A percentile compares a stretch with the other conserved stretches of the same genome.
Conservation (phyloP, 805 yeast genomes). For the Millerozyma miso region DNA sequence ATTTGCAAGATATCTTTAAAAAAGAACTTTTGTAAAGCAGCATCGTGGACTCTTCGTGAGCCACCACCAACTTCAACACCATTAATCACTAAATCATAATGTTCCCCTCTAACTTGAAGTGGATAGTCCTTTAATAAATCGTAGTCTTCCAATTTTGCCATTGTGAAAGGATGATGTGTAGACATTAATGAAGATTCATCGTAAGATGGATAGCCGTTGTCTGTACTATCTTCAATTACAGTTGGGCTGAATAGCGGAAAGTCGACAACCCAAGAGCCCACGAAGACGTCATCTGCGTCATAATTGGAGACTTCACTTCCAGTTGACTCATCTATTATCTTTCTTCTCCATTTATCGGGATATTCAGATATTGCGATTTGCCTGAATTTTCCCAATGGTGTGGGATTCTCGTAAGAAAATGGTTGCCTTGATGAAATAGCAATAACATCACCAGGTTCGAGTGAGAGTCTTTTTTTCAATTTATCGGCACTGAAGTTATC, state of each 20-base stretch:
- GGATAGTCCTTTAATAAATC: constrained; percentile 52
- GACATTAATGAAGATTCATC: constrained; percentile 48
- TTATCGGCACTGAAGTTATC: constrained; percentile 11
- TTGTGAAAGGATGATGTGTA: constrained; percentile 97
- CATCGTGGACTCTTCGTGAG: constrained; percentile 88
- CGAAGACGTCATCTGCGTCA: constrained; percentile 37
- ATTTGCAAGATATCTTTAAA: constrained; percentile 64
- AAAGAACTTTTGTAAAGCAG: constrained; percentile 68
- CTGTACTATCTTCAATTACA: constrained; percentile 29
- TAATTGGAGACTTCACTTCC: constrained; percentile 13
- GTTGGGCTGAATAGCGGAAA: constrained; percentile 88
- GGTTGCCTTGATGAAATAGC: constrained; percentile 74
- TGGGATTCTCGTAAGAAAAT: constrained; percentile 83
- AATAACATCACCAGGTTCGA: constrained; percentile 67
- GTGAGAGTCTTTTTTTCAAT: constrained; percentile 25
- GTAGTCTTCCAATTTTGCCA: constrained; percentile 74
- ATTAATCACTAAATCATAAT: constrained; percentile 88
- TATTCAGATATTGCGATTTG: constrained; percentile 61
- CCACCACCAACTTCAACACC: constrained; percentile 99
- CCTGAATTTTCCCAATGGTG: constrained; percentile 85
- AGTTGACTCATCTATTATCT: constrained; percentile 12
- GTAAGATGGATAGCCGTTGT: constrained; percentile 57
- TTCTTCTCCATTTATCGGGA: constrained; percentile 50
- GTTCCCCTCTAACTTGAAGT: constrained; percentile 74
- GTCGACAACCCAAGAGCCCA: constrained; percentile 82